phyloP scores from a whole-genome alignment of 208 protist species.

The Entamoeba moshkovskii region DNA sequence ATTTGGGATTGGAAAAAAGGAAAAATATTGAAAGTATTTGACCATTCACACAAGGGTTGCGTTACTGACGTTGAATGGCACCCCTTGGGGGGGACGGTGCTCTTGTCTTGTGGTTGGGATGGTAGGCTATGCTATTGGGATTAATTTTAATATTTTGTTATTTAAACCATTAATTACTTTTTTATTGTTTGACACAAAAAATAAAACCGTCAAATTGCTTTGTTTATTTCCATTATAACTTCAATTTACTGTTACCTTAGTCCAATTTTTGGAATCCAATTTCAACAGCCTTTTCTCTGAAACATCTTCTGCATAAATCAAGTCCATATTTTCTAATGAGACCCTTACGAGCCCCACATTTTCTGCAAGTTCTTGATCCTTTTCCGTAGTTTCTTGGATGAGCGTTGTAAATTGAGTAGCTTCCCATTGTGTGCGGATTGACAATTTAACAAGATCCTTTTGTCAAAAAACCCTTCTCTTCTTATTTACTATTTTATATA shows the following conservation, averaged over 20 bases:
- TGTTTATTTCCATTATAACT: no score
- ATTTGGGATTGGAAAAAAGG: neutral
- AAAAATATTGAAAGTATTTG: neutral
- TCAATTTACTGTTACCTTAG: no score
- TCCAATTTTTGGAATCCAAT: conserved; percentile 30
- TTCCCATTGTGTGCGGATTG: no score
- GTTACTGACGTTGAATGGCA: neutral
- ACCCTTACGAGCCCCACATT: conserved; percentile 27
- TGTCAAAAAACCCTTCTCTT: no score
- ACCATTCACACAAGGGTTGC: neutral
- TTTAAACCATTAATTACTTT: no score
- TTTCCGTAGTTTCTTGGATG: conserved; percentile 7
- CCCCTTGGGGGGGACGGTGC: neutral
- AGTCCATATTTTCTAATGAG: conserved; percentile 35
- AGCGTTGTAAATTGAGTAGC: neutral
- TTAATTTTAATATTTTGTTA: neutral
- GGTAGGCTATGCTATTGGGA: neutral
- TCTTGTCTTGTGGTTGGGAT: neutral
- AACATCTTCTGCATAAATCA: conserved; percentile 30
- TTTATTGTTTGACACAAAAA: no score
- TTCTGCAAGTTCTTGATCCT: conserved; percentile 10
- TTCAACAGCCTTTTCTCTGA: conserved; percentile 29
- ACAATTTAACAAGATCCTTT: no score
- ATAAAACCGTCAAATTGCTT: no score
- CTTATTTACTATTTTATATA: no score